Evolutionary conservation across 495 filamentous ascomycete genomes (phyloP), one percentile per base, ranked within the genome.

Genomic region (Podospora pseudocomata): DNA sequence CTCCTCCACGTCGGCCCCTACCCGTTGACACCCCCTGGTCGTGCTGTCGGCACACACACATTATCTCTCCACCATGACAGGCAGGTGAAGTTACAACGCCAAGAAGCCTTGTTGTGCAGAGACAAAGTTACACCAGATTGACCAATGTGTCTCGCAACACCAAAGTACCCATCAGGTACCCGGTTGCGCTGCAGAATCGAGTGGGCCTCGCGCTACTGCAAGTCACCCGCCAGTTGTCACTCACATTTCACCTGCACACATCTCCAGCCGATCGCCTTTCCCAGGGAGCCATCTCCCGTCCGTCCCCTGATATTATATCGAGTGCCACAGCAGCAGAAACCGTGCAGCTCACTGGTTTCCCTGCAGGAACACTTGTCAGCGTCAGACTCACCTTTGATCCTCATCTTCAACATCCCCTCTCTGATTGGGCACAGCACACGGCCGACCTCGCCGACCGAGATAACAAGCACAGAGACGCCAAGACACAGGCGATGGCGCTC

Each of bases 271-370:
- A 58, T 58, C 55, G 23, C 55, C 55, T n/a, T n/a, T 20, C 23
- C 55, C 55, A 26, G 55, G 55, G n/a, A 58, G n/a, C 23, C 23
- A 20, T 58, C 55, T 58, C 23, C 55, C 23, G 23, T 58, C 55
- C 23, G 23, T 58, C 55, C 6, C n/a, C 18, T 26, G 55, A 20
- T 19, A 19, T 58, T 19, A 20, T 19, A 20, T 27, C 27, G 23
- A 61, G 59, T 61, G 59, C 23, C 59, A 61, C 59, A 61, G 59
- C 59, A 61, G 59, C 59, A 27, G 16, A 27, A 5, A 28, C 28
- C 55, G 23, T 56, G 30, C 64, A 66, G 64, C 54, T 59, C 64
- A 66, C 53, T 54, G 27, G 64, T 27, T 27, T 57, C 64, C 64
- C 64, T 65, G 64, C 26, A 56, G 63, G 11, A 55, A 13, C 3